Evolutionary conservation across 768 basidiomycete genomes (phyloP), one percentile per base, ranked within the genome.

Genomic region (Russula vinacea): DNA sequence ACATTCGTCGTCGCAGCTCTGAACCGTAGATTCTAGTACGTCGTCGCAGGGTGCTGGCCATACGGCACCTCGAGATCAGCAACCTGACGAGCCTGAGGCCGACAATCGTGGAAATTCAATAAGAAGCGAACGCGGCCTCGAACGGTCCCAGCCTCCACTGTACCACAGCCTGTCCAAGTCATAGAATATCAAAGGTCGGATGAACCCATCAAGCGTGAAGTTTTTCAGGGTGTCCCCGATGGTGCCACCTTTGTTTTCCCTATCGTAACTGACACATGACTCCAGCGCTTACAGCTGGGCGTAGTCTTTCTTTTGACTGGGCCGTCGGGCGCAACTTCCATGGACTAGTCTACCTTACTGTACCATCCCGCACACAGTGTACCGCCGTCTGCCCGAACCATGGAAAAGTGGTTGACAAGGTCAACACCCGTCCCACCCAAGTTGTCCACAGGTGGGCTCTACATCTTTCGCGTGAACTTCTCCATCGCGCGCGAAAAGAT

Each of bases 261-360:
- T 3, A 10, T 32, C 26, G 33, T n/a, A n/a, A n/a, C 44, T 57
- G 39, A 67, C 22, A 9, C 24, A 35, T 39, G 11, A 17, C 19
- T 33, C 13, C 63, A 90, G 87, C 80, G 89, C 55, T 89, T 91
- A 8, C 89, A 90, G 73, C 78, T 89, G 3, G 89, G 89, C 8
- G 86, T 66, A 47, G 69, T 33, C 57, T 68, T 33, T 52, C 62
- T n/a, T 70, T 79, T 29, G 71, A 75, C 8, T 78, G 76, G 76
- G 76, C 51, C 73, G 71, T 39, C 63, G 78, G 73, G 0, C 68
- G 70, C 24, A 77, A 77, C 67, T 79, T 78, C 62, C 75, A 75
- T 24, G 69, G 70, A 11, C 56, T 76, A 3, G 72, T 78, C 14
- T 75, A 71, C 65, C 56, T 70, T 55, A 71, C 77, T 33, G 70